A percentile compares a stretch with the other conserved stretches of the same genome.
phyloP scores from a whole-genome alignment of 768 basidiomycete species.

The Rhizopogon sp. region DNA sequence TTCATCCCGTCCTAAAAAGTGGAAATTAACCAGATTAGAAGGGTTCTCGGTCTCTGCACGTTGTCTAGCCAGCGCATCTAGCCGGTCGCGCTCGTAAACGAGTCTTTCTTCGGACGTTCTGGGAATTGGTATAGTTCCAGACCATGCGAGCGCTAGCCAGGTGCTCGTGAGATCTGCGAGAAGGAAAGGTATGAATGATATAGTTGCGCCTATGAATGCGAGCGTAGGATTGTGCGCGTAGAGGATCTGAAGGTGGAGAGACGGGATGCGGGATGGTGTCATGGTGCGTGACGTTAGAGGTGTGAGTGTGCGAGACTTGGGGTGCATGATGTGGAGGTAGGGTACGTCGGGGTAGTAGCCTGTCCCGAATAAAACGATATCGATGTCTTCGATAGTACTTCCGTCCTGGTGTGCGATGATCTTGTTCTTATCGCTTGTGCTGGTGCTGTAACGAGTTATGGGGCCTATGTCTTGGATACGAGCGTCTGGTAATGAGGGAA shows the following conservation, averaged over 20 bases:
- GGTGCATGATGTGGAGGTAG: conserved; percentile 32
- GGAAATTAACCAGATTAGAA: conserved; percentile 21
- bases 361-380: conserved; percentile 40
- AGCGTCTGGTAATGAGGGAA: conserved; percentile 37
- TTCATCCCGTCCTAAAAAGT: conserved; percentile 16
- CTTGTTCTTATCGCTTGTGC: conserved; percentile 12
- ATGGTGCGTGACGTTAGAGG: conserved; percentile 24
- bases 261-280: conserved; percentile 35
- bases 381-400: conserved; percentile 33
- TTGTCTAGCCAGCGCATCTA: conserved; percentile 19
- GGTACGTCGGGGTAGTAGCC: conserved; percentile 40
- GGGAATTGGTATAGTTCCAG: conserved; percentile 27
- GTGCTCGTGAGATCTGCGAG: conserved; percentile 46
- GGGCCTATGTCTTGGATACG: conserved; percentile 40
- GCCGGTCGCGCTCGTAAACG: conserved; percentile 31
- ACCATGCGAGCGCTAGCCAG: conserved; percentile 43
- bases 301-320: conserved; percentile 8
- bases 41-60: conserved; percentile 18
- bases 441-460: conserved; percentile 28
- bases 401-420: conserved; percentile 34
- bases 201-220: conserved; percentile 39
- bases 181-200: conserved; percentile 43
- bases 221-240: conserved; percentile 43
- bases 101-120: conserved; percentile 28
- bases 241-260: conserved; percentile 39